These are phyloP conservation scores for Aspergillus heteromorphus DNA, from an alignment of 495 filamentous ascomycete genomes.

Conservation along the genomic window DNA sequence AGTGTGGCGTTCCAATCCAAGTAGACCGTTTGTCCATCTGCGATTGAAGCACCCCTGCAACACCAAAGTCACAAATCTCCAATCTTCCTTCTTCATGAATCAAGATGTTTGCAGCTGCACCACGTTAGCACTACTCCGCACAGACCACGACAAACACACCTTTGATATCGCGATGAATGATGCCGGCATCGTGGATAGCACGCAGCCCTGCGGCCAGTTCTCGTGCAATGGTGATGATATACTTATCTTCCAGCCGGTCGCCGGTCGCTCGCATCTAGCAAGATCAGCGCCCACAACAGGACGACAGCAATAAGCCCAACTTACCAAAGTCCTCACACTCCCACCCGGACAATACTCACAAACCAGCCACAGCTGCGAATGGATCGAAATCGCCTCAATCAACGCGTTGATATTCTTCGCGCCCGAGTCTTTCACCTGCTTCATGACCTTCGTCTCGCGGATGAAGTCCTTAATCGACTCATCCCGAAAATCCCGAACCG, in stretches of 20 bases:
- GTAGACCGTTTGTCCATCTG: slow-evolving; percentile 83
- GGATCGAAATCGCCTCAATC: slow-evolving; percentile 79
- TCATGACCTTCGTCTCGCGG: slow-evolving; percentile 83
- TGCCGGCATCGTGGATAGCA: slow-evolving; percentile 83
- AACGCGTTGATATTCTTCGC: slow-evolving; percentile 89
- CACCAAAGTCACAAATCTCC: slow-evolving; percentile 94
- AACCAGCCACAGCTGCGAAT: slow-evolving; percentile 89
- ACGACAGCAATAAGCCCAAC: slow-evolving; percentile 2
- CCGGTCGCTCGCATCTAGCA: slow-evolving; percentile 55
- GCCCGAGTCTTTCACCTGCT: slow-evolving; percentile 73
- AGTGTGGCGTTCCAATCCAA: slow-evolving; percentile 90
- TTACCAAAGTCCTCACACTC: slow-evolving; percentile 83
- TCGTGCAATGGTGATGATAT: slow-evolving; percentile 81
- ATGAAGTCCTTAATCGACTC: slow-evolving; percentile 80
- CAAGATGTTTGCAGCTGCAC: slow-evolving; percentile 75
- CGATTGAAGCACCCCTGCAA: slow-evolving; percentile 80
- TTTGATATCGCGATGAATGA: slow-evolving; percentile 96
- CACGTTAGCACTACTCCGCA: neutral
- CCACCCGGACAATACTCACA: slow-evolving; percentile 94
- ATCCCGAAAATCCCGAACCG: slow-evolving; percentile 62
- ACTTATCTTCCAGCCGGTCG: slow-evolving; percentile 75
- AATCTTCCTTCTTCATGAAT: slow-evolving; percentile 81
- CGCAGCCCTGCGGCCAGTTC: slow-evolving; percentile 80
- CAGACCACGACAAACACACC: slow-evolving; percentile 37
- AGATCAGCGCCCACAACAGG: neutral